These are phyloP conservation scores for Phoenix dactylifera DNA, from an alignment of 176 grass and related monocot species.

Conservation along the genomic window DNA sequence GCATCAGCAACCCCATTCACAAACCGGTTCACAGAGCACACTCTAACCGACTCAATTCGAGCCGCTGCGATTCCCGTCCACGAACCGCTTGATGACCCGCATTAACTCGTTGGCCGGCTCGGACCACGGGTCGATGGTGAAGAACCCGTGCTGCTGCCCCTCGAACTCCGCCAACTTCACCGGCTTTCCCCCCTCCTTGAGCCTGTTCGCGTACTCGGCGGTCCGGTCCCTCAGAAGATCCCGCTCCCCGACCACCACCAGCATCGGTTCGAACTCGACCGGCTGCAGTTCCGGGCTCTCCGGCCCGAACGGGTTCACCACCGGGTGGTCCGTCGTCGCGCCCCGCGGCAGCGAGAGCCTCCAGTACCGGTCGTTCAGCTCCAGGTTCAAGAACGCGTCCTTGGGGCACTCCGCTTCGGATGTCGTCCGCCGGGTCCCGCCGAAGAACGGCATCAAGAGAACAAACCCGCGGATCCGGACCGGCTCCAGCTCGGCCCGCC, in stretches of 20 bases:
- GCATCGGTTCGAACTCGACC: conserved; percentile 44
- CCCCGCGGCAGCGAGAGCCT: conserved; percentile 57
- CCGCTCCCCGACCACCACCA: conserved; percentile 54
- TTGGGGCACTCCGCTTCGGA: conserved; percentile 69
- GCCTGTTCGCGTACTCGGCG: conserved; percentile 50
- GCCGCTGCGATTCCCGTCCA: conserved; percentile 11
- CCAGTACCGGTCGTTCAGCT: conserved; percentile 82
- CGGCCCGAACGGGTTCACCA: conserved; percentile 58
- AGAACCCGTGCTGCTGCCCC: conserved; percentile 88
- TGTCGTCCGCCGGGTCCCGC: conserved; percentile 35
- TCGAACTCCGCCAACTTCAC: conserved; percentile 55
- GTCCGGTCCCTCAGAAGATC: conserved; percentile 73
- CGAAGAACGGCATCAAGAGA: conserved; percentile 78
- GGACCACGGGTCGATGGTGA: conserved; percentile 64
- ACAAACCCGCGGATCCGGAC: conserved; percentile 38
- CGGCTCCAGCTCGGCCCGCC: conserved; percentile 32
- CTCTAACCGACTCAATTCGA: not conserved
- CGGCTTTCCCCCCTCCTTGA: conserved; percentile 55
- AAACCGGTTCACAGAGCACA: no score
- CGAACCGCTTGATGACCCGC: conserved; percentile 47
- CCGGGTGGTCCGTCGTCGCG: conserved; percentile 51
- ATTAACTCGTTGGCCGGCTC: conserved; percentile 56
- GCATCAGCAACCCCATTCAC: no score
- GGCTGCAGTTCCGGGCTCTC: conserved; percentile 34
- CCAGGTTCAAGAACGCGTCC: conserved; percentile 53